Conservation (phyloP, 805 yeast genomes). For the Kuraishia hungarica region DNA sequence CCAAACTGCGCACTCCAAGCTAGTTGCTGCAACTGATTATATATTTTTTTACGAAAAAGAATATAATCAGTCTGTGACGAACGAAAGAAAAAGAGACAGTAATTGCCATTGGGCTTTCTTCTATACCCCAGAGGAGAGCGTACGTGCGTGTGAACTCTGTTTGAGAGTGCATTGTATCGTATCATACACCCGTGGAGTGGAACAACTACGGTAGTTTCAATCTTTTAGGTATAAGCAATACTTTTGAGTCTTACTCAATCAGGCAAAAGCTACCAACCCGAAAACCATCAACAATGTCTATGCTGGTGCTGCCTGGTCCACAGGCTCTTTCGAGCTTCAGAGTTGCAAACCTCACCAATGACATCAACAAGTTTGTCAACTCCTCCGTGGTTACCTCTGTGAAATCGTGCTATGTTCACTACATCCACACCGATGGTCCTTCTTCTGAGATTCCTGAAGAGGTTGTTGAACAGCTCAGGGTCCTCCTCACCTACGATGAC, state of each 20-base stretch:
- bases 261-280: neutral
- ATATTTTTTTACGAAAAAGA: too few species aligned
- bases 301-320: constrained; percentile 74
- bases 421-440: constrained; percentile 43
- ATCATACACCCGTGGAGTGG: neutral
- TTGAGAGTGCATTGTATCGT: neutral
- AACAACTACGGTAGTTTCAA: neutral
- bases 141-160: neutral
- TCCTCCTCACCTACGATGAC: constrained; percentile 67
- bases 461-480: constrained; percentile 41
- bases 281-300: constrained; percentile 3
- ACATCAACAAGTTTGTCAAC: constrained; percentile 64
- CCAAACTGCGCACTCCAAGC: neutral
- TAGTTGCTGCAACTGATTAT: neutral
- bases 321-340: constrained; percentile 84
- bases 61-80: neutral
- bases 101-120: too few species aligned
- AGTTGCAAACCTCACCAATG: constrained; percentile 61
- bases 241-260: neutral
- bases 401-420: constrained; percentile 73
- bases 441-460: constrained; percentile 23
- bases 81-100: neutral
- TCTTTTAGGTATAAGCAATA: neutral
- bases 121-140: neutral
- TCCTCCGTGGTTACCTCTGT: constrained; percentile 61